phyloP scores from a whole-genome alignment of 2,329 filamentous ascomycete genomes.

The Trichoderma sp. region DNA sequence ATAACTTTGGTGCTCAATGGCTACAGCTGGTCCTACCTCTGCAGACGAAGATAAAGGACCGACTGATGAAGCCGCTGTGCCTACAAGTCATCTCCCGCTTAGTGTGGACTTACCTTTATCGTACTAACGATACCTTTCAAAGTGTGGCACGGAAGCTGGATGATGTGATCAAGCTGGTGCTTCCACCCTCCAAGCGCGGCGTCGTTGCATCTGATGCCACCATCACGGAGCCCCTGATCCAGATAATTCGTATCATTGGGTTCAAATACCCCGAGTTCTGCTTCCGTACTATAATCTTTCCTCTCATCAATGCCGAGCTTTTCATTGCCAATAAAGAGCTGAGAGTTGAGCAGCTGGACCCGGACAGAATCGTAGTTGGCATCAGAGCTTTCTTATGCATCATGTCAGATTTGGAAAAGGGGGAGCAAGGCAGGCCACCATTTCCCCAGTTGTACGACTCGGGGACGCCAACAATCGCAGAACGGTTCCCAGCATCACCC shows the following conservation, averaged over 20 bases:
- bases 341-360: constrained; percentile 89
- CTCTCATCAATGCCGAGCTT: constrained; percentile 88
- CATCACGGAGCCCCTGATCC: constrained; percentile 88
- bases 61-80: constrained; percentile 73
- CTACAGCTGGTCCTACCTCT: constrained; percentile 75
- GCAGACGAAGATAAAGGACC: constrained; percentile 82
- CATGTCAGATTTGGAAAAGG: constrained; percentile 88
- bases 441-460: constrained; percentile 71
- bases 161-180: constrained; percentile 80
- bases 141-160: constrained; percentile 78
- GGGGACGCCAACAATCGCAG: constrained; percentile 36
- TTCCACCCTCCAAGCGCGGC: constrained; percentile 77
- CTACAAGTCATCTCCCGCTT: constrained; percentile 88
- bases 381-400: constrained; percentile 92
- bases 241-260: constrained; percentile 91
- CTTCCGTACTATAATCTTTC: constrained; percentile 91
- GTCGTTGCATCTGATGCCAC: constrained; percentile 79
- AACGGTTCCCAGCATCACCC: constrained; percentile 53
- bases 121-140: constrained; percentile 70
- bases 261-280: constrained; percentile 93
- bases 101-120: constrained; percentile 92
- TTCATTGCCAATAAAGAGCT: constrained; percentile 75
- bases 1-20: constrained; percentile 86
- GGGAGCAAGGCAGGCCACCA: constrained; percentile 73
- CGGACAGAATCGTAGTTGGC: constrained; percentile 95